Percentiles rank a stretch among this genome's conserved stretches.
phyloP scores from a whole-genome alignment of 1,139 yeast species.

The Yamadazyma taylorii region DNA sequence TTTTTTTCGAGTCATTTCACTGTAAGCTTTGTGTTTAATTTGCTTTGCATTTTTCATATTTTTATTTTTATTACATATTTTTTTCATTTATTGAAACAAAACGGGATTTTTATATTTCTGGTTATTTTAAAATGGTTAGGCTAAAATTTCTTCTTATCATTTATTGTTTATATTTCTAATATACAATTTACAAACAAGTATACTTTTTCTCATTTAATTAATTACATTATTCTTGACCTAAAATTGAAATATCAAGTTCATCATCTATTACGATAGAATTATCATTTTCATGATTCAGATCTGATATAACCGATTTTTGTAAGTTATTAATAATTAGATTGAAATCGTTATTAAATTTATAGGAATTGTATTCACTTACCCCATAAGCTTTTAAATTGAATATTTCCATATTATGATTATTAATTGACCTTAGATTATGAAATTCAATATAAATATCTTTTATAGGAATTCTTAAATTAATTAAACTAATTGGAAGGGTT shows the following conservation, averaged over 20 bases:
- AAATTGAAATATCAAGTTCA: not conserved
- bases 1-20: conserved; percentile 1
- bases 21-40: conserved; percentile 4
- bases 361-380: conserved; percentile 32
- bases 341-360: conserved; percentile 27
- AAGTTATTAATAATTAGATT: conserved; percentile 23
- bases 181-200: not conserved
- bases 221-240: not conserved
- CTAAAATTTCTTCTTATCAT: conserved; percentile 2
- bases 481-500: conserved; percentile 34
- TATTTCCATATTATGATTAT: conserved; percentile 22
- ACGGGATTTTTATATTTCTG: conserved; percentile 15
- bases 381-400: conserved; percentile 40
- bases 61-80: conserved; percentile 3
- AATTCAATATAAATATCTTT: conserved; percentile 40
- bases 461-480: conserved; percentile 34
- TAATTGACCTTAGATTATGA: conserved; percentile 13
- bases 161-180: conserved; percentile 3
- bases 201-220: no score
- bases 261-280: conserved; percentile 8
- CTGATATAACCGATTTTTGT: conserved; percentile 6
- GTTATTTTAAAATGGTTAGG: conserved; percentile 9
- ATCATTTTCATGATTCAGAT: conserved; percentile 8
- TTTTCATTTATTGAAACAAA: no score
- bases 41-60: conserved; percentile 6